Conservation (phyloP, 495 filamentous ascomycete species). For the Lasiosphaeris hirsuta region DNA sequence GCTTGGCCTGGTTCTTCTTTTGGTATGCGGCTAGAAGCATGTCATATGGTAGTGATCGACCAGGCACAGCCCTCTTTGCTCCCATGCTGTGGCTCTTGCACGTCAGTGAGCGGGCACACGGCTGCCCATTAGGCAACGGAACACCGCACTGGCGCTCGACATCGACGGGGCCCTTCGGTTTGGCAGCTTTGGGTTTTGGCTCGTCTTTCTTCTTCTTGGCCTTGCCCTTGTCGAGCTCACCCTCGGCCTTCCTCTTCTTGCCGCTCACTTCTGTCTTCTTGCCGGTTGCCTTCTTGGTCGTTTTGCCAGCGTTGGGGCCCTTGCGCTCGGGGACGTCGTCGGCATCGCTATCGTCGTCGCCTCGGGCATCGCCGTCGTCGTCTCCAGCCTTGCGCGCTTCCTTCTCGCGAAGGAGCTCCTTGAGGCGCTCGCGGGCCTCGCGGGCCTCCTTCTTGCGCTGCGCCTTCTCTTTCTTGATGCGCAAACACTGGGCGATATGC, state of each 20-base stretch:
- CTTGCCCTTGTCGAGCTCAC: slow-evolving; percentile 68
- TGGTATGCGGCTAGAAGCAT: slow-evolving; percentile 91
- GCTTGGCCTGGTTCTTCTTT: slow-evolving; percentile 98
- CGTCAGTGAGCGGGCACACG: slow-evolving; percentile 86
- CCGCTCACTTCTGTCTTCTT: slow-evolving; percentile 56
- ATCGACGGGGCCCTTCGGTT: slow-evolving; percentile 92
- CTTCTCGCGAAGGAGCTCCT: slow-evolving; percentile 54
- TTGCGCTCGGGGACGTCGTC: slow-evolving; percentile 41
- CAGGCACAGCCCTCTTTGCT: slow-evolving; percentile 85
- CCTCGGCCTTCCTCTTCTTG: slow-evolving; percentile 93
- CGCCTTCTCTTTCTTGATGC: slow-evolving; percentile 69
- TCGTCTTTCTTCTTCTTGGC: slow-evolving; percentile 96
- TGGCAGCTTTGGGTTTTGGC: slow-evolving; percentile 80
- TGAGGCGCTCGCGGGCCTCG: slow-evolving; percentile 66
- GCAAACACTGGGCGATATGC: slow-evolving; percentile 68
- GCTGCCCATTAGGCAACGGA: slow-evolving; percentile 71
- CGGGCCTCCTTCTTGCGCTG: slow-evolving; percentile 77
- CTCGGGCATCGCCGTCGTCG: slow-evolving; percentile 49
- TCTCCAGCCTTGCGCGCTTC: slow-evolving; percentile 54
- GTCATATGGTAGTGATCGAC: slow-evolving; percentile 89
- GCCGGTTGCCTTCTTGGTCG: slow-evolving; percentile 67
- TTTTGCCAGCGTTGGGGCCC: slow-evolving; percentile 44
- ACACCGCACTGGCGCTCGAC: slow-evolving; percentile 98
- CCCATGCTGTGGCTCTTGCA: slow-evolving; percentile 98
- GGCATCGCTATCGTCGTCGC: slow-evolving; percentile 73